Conservation (phyloP, 768 basidiomycete genomes). For the Leccinum boreale region DNA sequence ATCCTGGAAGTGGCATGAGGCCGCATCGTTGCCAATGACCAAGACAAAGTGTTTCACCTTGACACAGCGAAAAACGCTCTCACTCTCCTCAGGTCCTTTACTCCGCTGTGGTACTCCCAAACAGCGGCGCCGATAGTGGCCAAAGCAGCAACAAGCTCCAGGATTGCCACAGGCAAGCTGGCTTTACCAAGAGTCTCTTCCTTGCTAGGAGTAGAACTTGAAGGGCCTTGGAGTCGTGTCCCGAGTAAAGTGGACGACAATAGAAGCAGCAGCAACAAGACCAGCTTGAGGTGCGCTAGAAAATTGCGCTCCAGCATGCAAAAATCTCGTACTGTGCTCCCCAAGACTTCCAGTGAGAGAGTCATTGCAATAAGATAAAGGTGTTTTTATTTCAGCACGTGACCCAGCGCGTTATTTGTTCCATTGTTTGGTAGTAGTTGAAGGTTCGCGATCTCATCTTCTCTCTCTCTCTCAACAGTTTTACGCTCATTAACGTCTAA, state of each 20-base stretch:
- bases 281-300: slow-evolving; percentile 65
- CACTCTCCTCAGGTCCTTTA: slow-evolving; percentile 51
- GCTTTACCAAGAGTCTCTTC: slow-evolving; percentile 26
- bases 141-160: slow-evolving; percentile 53
- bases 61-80: slow-evolving; percentile 58
- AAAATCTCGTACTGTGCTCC: slow-evolving; percentile 69
- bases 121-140: slow-evolving; percentile 52
- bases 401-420: slow-evolving; percentile 30
- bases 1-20: slow-evolving; percentile 34
- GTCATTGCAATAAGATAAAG: slow-evolving; percentile 5
- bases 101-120: slow-evolving; percentile 66
- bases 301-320: slow-evolving; percentile 79
- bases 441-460: slow-evolving; percentile 3
- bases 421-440: slow-evolving; percentile 44
- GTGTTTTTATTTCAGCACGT: slow-evolving; percentile 15
- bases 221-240: slow-evolving; percentile 50
- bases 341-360: slow-evolving; percentile 41
- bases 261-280: slow-evolving; percentile 58
- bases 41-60: slow-evolving; percentile 40
- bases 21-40: not conserved
- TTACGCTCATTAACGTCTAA: slow-evolving; percentile 28
- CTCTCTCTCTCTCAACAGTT: slow-evolving; percentile 9
- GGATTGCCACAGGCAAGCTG: slow-evolving; percentile 46
- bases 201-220: slow-evolving; percentile 11
- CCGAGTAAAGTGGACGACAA: slow-evolving; percentile 62